phyloP scores from a whole-genome alignment of 257 asterid genomes.

The Lavandula angustifolia region DNA sequence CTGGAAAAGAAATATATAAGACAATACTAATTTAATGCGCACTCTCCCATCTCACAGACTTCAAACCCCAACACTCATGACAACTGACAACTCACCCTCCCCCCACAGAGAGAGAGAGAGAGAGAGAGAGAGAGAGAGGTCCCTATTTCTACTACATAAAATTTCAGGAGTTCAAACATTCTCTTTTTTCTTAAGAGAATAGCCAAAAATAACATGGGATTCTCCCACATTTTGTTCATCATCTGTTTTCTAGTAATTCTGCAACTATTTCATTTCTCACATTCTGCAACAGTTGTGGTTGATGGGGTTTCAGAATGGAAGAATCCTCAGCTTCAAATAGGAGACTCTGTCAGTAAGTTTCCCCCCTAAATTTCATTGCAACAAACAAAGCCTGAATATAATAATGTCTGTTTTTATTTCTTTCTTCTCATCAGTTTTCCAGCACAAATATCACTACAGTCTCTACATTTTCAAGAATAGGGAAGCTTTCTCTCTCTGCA shows the following conservation, averaged over 20 bases:
- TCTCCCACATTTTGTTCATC: slow-evolving; percentile 36
- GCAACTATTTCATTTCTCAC: slow-evolving; percentile 38
- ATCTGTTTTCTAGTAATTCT: slow-evolving; percentile 36
- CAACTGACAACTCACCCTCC: slow-evolving; percentile 51
- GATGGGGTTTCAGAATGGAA: slow-evolving; percentile 84
- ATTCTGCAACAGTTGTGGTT: slow-evolving; percentile 59
- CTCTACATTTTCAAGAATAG: slow-evolving; percentile 87
- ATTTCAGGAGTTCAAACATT: slow-evolving; percentile 15
- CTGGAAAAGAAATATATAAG: slow-evolving; percentile 30
- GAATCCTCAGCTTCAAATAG: slow-evolving; percentile 69
- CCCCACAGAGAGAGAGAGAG: slow-evolving; percentile 25
- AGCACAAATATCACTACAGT: slow-evolving; percentile 64
- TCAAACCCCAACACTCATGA: slow-evolving; percentile 57
- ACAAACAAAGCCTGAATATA: too few species aligned
- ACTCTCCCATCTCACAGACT: slow-evolving; percentile 41
- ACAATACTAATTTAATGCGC: slow-evolving; percentile 36
- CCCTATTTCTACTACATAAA: background rate
- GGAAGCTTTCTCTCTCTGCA: slow-evolving; percentile 69
- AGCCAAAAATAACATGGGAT: slow-evolving; percentile 30
- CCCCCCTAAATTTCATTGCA: background rate
- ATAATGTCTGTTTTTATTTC: too few species aligned
- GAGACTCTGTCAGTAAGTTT: slow-evolving; percentile 81
- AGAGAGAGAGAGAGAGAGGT: too few species aligned
- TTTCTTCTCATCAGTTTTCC: slow-evolving; percentile 55
- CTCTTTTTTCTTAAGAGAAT: slow-evolving; percentile 2